These are phyloP conservation scores for Domatiomyces catenatus DNA, from an alignment of 2,329 filamentous ascomycete species.

Conservation along the genomic window DNA sequence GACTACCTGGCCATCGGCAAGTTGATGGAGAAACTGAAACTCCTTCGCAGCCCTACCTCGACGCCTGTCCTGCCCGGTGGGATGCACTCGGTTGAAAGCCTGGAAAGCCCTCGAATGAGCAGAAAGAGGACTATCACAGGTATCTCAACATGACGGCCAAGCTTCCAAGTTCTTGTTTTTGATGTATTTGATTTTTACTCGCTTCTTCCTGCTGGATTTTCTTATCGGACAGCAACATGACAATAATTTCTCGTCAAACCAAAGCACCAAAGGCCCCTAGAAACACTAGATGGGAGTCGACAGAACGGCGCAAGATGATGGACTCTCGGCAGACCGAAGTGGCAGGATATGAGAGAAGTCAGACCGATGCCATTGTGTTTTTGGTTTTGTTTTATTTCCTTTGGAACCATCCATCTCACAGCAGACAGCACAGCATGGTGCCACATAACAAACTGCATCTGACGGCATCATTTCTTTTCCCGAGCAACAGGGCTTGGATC, in stretches of 20 bases:
- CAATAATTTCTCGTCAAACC: background rate
- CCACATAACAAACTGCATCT: background rate
- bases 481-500: background rate
- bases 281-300: background rate
- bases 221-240: background rate
- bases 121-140: slow-evolving; percentile 33
- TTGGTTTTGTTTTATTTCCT: background rate
- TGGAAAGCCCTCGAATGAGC: slow-evolving; percentile 26
- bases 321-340: background rate
- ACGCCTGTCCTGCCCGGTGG: slow-evolving; percentile 26
- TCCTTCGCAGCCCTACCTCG: slow-evolving; percentile 39
- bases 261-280: background rate
- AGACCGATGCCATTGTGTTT: background rate
- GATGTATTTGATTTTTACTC: background rate
- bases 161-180: background rate
- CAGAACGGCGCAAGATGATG: background rate
- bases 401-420: background rate
- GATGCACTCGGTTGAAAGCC: slow-evolving; percentile 29
- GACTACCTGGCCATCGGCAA: slow-evolving; percentile 67
- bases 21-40: slow-evolving; percentile 69
- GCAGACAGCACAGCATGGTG: background rate
- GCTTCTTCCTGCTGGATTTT: background rate
- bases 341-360: background rate
- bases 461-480: background rate
- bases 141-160: slow-evolving; percentile 16